Evolutionary conservation across 441 rosid genomes (phyloP), one percentile per base, ranked within the genome.

Genomic region (Gossypium davidsonii): DNA sequence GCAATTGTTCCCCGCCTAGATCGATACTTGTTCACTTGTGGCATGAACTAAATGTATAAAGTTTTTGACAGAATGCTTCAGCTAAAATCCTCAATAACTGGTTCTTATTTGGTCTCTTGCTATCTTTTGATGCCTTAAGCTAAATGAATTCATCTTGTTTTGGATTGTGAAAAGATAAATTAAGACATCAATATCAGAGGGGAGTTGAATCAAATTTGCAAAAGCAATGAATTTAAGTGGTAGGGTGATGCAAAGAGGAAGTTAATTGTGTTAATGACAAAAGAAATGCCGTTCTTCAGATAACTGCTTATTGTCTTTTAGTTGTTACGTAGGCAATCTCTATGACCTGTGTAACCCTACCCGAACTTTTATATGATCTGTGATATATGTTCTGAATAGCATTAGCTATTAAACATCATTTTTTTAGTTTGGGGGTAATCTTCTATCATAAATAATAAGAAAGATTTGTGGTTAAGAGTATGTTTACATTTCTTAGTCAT

Each of bases 141-240:
- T 51, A 51, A 68, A 42, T 20, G 15, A 17, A 17, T 68, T 55
- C 73, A 34, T 31, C 52, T 14, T 37, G 63, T 55, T 52, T 70
- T 55, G 63, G 58, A 59, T 12, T 55, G 34, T 37, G 34, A 34
- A 18, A 69, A 31, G 62, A 49, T 26, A 53, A 70, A 34, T 37
- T 5, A 11, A 20, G 51, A 70, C 31, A 51, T 52, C 60, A 70
- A 7, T 31, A 55, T 53, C 2, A 6, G 3, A 53, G 48, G 31
- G 26, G 53, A 70, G 56, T 70, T 44, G 73, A 55, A 53, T 66
- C 8, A 53, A 55, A 70, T 12, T 55, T 55, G 52, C 73, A 68
- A 28, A 42, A 51, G 26, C 72, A 51, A 12, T 28, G 60, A 51
- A 17, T 68, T 52, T 51, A 17, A 28, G 72, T 28, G 57, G 58